Base-by-base conservation (phyloP, 305 asterid genomes). In the Solanum hybrid region DNA sequence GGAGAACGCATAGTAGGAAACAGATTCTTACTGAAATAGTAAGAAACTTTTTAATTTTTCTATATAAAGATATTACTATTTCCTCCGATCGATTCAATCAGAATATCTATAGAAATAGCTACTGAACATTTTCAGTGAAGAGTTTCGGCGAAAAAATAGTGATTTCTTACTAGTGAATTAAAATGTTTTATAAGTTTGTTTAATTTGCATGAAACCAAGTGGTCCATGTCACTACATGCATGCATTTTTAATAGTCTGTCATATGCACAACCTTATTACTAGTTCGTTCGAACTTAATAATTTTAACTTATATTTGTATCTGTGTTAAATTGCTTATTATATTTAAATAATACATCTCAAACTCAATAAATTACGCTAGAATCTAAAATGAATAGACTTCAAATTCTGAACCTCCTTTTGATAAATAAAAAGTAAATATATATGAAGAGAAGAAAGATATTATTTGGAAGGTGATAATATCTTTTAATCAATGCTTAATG, bases 261-360 rank as follows among this genome's bases (percentile, higher is more conserved):
- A 22, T 64, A 60, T 20, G 6, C 7, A 24, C 32, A 1, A 24
- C 7, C 3, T 10, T n/a, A 16, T 46, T 46, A 56, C 69, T 0
- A 0, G 13, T 4, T 64, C 0, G 27, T 22, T 0, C 0, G 3
- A 72, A 73, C 5, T 27, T 17, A 4, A 29, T 29, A 73, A 3
- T 73, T 27, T 73, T 13, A 29, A 0, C 0, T 29, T 0, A 73
- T 1, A 29, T 32, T 29, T 73, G 5, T 73, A 73, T 27, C 4
- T 73, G 0, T 7, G 9, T 13, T 29, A 29, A 75, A 76, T 73
- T 73, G 9, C 10, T 73, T 73, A 29, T 13, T 29, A 29, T 13
- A 0, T 27, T 9, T 73, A 73, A 14, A 73, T 29, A 71, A 13
- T 14, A 0, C 3, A 73, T 73, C 11, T 5, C 36, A 29, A 14